phyloP scores from a whole-genome alignment of 176 grass and related monocot genomes.

The Phoenix dactylifera region DNA sequence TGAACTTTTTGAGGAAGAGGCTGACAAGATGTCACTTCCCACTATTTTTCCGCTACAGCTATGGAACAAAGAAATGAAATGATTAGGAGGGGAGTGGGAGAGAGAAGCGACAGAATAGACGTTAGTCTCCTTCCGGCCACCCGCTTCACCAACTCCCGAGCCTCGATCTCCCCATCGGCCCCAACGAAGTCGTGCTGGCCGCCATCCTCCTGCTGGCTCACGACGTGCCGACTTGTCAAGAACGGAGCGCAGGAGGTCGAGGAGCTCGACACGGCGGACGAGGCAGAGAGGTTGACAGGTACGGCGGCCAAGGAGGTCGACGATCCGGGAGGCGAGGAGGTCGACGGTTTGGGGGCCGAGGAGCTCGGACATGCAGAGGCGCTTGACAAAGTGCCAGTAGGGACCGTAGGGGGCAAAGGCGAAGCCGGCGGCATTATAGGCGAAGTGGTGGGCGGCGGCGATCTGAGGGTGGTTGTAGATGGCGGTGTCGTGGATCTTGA shows the following conservation, averaged over 20 bases:
- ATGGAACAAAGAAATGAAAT: no score
- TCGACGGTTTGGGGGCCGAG: constrained; percentile 43
- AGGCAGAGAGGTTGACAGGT: no score
- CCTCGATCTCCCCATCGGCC: constrained; percentile 16
- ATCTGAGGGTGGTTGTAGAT: constrained; percentile 37
- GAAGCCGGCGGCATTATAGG: constrained; percentile 40
- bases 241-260: constrained; percentile 14
- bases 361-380: constrained; percentile 58
- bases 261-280: background rate
- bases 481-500: constrained; percentile 28
- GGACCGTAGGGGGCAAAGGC: constrained; percentile 51
- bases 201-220: constrained; percentile 17
- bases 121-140: constrained; percentile 5
- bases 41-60: no score
- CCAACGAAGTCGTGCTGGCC: constrained; percentile 12
- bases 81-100: no score
- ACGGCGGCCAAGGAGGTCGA: constrained; percentile 23
- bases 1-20: no score
- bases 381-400: constrained; percentile 59
- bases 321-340: constrained; percentile 24
- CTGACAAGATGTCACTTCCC: no score
- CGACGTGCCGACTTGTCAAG: no score
- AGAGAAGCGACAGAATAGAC: no score
- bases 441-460: constrained; percentile 26
- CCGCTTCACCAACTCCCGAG: constrained; percentile 35